Conservation (phyloP, 805 yeast genomes). For the Brettanomyces anomalus region DNA sequence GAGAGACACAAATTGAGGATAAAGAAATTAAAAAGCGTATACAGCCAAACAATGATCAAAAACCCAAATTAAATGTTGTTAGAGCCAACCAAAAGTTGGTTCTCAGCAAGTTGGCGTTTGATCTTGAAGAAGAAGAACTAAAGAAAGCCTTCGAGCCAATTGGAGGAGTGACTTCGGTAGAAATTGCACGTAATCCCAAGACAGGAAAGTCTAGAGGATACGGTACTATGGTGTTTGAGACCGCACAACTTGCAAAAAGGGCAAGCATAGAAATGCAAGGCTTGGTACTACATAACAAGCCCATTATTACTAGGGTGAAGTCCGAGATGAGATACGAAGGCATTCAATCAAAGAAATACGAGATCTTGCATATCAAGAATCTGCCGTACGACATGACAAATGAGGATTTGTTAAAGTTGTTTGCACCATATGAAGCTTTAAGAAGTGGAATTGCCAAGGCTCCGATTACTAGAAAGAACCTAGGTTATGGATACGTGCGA, state of each 20-base stretch:
- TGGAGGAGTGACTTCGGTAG: constrained; percentile 14
- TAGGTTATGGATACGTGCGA: constrained; percentile 58
- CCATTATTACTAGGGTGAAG: constrained; percentile 15
- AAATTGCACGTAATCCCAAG: constrained; percentile 9
- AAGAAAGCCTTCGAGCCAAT: constrained; percentile 18
- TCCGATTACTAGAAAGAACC: constrained; percentile 19
- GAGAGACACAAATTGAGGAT: too few relatives aligned
- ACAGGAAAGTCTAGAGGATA: constrained; percentile 16
- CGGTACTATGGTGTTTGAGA: constrained; percentile 18
- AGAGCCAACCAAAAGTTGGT: constrained; percentile 9
- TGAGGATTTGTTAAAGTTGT: constrained; percentile 16
- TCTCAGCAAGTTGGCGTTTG: constrained; percentile 16
- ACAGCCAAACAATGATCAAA: too few relatives aligned
- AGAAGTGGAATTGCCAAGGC: constrained; percentile 21
- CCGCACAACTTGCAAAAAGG: constrained; percentile 12
- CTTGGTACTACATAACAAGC: constrained; percentile 19
- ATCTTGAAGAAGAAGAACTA: constrained; percentile 15
- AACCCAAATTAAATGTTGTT: neutral
- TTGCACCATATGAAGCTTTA: constrained; percentile 20
- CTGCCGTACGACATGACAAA: constrained; percentile 20
- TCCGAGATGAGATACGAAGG: constrained; percentile 8
- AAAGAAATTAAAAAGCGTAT: too few relatives aligned
- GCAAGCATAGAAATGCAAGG: constrained; percentile 26
- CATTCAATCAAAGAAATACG: constrained; percentile 8
- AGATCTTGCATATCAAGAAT: constrained; percentile 19